Evolutionary conservation across 495 filamentous ascomycete species (phyloP).

Genomic region (Saxophila tyrrhenica): DNA sequence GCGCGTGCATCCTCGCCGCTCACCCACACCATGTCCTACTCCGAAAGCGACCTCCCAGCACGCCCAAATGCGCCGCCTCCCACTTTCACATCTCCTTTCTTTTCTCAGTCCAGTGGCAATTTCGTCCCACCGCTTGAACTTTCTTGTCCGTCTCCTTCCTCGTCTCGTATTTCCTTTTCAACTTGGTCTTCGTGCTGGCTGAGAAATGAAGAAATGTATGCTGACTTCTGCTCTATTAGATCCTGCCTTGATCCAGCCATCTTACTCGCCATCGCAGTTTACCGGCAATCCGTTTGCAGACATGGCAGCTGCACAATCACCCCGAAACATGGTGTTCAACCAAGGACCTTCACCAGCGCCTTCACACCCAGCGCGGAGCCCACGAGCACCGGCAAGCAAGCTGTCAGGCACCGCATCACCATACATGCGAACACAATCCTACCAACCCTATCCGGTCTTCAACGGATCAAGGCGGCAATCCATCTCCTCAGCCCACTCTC

Average conservation of each 20-base stretch:
- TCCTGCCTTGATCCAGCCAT: slow-evolving; percentile 48
- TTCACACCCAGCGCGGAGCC: slow-evolving; percentile 14
- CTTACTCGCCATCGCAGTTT: slow-evolving; percentile 20
- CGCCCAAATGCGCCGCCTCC: slow-evolving; percentile 18
- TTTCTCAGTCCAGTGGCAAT: slow-evolving; percentile 49
- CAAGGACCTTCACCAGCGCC: slow-evolving; percentile 24
- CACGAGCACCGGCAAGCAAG: slow-evolving; percentile 22
- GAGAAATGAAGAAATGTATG: too few species aligned
- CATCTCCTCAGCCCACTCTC: slow-evolving; percentile 44
- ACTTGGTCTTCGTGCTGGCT: slow-evolving; percentile 11
- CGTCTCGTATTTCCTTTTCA: slow-evolving; percentile 14
- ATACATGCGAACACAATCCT: slow-evolving; percentile 27
- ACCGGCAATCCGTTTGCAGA: slow-evolving; percentile 25
- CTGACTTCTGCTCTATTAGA: slow-evolving; percentile 39
- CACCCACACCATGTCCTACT: slow-evolving; percentile 1
- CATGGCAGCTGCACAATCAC: slow-evolving; percentile 21
- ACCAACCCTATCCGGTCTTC: slow-evolving; percentile 32
- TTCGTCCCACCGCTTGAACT: slow-evolving; percentile 49
- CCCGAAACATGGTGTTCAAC: slow-evolving; percentile 18
- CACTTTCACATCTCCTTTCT: slow-evolving; percentile 33
- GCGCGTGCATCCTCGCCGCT: slow-evolving; percentile 7
- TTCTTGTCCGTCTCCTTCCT: slow-evolving; percentile 51
- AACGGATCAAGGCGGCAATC: slow-evolving; percentile 41
- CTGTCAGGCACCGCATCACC: slow-evolving; percentile 29
- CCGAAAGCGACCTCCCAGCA: slow-evolving; percentile 4